Base-by-base conservation (phyloP, 306 rosid species). In the Glycyrrhiza uralensis region DNA sequence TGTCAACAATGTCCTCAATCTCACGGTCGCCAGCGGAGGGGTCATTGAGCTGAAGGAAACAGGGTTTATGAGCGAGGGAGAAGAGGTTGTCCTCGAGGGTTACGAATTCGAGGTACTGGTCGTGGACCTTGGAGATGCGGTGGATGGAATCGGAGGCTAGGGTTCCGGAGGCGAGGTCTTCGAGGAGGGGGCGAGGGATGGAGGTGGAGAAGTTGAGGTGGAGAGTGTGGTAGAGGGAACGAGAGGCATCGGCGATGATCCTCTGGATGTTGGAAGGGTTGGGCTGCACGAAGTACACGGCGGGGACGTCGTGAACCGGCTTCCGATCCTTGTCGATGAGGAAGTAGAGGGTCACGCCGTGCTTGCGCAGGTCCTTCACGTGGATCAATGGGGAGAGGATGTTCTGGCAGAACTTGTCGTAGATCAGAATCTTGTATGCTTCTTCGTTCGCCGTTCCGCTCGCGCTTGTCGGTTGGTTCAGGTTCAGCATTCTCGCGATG, bases 21-120 rank as follows among this genome's bases (percentile, higher is more conserved):
- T 94, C 99, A 2, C 84, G 89, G 79, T 91, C 96, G 55, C 97
- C 97, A 11, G 97, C 99, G 0, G 92, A 87, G 10, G 99, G 97
- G 71, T 94, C 97, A 51, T 94, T 94, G 30, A 94, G 79, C 65
- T 91, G 97, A 58, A 89, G 87, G 67, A 87, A 91, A 49, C 78
- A 83, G 58, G 89, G 82, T 67, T 85, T 84, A 82, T 91, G 87
- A 13, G 91, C 91, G 81, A 94, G 80, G 1, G 99, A 91, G 65
- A 94, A 94, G 39, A 94, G 71, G 54, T 89, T 86, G 64, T 94
- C 97, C 49, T 94, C 99, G 7, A 94, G 72, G 0, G 97, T 91
- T 13, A 91, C 96, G 72, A 91, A 94, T 82, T 94, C 97, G 71
- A 91, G 80, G 69, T 94, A 94, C 85, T 94, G 99, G 78, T 94